Base-by-base conservation (phyloP, 1,284 basidiomycete genomes). In the Singerocomus rubriflavus region DNA sequence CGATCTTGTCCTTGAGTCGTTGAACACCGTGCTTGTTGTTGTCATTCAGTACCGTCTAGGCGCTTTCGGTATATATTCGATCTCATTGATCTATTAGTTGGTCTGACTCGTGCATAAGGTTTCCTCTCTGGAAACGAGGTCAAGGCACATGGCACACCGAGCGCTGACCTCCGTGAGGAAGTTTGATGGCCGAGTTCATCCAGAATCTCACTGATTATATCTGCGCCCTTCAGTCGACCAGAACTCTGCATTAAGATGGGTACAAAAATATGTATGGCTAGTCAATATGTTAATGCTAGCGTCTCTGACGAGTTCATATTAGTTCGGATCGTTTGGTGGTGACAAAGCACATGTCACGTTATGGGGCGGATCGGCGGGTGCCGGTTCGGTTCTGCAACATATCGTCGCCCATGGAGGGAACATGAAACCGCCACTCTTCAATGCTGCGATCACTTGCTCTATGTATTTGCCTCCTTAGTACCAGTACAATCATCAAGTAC, bases 391-490 rank as follows among this genome's bases (percentile, higher is more conserved):
- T 13, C 46, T 64, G 11, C 60, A 62, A 37, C 64, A 64, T 27
- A 35, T 64, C 7, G 50, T 61, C n/a, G 67, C 67, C 5, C 44
- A 67, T 37, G 59, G 60, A 8, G 71, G 71, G 1, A 57, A 60
- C 25, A 69, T 69, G 1, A 50, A 58, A 3, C 75, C 75, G 6
- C 70, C 71, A 1, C 58, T 79, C 13, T 78, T 76, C 61, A 58
- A 65, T 42, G 70, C 56, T 12, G 76, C 72, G 1, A 76, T 77
- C 8, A 69, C 71, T 3, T 75, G 73, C 51, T 77, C 75, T 0
- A 60, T 65, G 0, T 76, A 69, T 55, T 52, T 76, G 6, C 74
- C 74, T 6, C 69, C 75, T 0, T 73, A 78, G 46, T 78, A 77
- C 49, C 30, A 50, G 1, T 77, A 68, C 56, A 66, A 76, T 52